Base-by-base conservation (phyloP, 345 rosid genomes). In the Salix dunnii region DNA sequence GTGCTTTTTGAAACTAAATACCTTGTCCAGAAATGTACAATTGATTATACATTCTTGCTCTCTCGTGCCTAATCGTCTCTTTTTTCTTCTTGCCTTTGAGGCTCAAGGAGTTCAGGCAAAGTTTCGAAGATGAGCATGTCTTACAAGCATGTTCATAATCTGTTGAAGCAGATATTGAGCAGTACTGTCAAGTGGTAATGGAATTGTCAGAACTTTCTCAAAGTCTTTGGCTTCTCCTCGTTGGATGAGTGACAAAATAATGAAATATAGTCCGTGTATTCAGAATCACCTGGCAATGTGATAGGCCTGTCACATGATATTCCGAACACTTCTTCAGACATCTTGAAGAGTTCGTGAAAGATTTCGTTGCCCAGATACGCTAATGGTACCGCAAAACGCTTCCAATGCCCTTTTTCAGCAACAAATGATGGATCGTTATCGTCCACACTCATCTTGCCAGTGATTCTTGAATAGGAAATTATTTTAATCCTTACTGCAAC, bases 271-370 rank as follows among this genome's bases (percentile, higher is more conserved):
- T 80, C 77, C 84, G 76, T 80, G 62, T 77, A 84, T 0, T 62
- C 66, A 1, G 82, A 78, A 48, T 82, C 87, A 70, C 86, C 81
- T 17, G 86, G 84, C 28, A 85, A 61, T 0, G 68, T 84, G 65
- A 85, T 76, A 13, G 80, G 86, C 12, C 81, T 76, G 1, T 73
- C 21, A 17, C 76, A 60, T 0, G 85, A 79, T 10, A 76, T 51
- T 20, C 85, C 90, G n/a, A 79, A 77, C 74, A 82, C 87, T 35
- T 88, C 84, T 69, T 82, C 83, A 21, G 83, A 81, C 63, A 77
- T 28, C 16, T 0, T 43, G 62, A 88, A 74, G 23, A 84, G 80
- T 70, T 82, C 74, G 18, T 60, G 40, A 7, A 81, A 74, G 63
- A 85, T 46, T 7, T 58, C 12, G 12, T 71, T 77, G 53, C 60